Evolutionary conservation across 2,329 filamentous ascomycete species (phyloP), one percentile per base, ranked within the genome.

Genomic region (Myriosclerotinia duriaeana): DNA sequence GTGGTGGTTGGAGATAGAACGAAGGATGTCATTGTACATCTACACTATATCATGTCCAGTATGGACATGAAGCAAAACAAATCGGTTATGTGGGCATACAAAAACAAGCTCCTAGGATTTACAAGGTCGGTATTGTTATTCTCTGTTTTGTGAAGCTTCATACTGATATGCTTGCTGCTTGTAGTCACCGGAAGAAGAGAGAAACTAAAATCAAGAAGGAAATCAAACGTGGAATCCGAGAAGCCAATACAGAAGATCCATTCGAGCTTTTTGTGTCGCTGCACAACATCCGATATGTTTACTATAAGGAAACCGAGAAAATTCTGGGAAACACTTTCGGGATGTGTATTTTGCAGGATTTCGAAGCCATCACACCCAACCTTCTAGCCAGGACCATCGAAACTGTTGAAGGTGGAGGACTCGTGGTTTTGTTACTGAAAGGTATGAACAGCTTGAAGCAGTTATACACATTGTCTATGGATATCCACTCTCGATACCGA

Each of bases 221-320:
- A 76, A 92, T 99, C 79, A 97, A 96, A 82, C 87, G 93, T 74
- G 95, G 95, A 54, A 92, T 93, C 72, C 87, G 96, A 76, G 95
- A 99, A 79, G 87, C 91, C 69, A 97, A 99, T 78, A 86, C 88
- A 65, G 92, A 96, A 77, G 95, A 99, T 77, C 91, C 95, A 0
- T 99, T 99, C 81, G 95, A 99, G 80, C 86, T 98, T 65, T 99
- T 98, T 80, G 90, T 98, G 74, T 95, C 93, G 67, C 88, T 97
- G 66, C 91, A 98, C 81, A 93, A 97, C 79, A 97, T 99, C 77
- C 91, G 95, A 78, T 99, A 99, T 85, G 92, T 95, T 67, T 99
- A 97, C 84, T 99, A 99, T 83, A 99, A 99, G 80, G 95, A 99
- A 81, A 98, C 95, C 38, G 95, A 99, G 76, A 98, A 97, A 83